These are phyloP conservation scores for Rhizopogon vinicolor DNA, from an alignment of 768 basidiomycete genomes.

Conservation along the genomic window DNA sequence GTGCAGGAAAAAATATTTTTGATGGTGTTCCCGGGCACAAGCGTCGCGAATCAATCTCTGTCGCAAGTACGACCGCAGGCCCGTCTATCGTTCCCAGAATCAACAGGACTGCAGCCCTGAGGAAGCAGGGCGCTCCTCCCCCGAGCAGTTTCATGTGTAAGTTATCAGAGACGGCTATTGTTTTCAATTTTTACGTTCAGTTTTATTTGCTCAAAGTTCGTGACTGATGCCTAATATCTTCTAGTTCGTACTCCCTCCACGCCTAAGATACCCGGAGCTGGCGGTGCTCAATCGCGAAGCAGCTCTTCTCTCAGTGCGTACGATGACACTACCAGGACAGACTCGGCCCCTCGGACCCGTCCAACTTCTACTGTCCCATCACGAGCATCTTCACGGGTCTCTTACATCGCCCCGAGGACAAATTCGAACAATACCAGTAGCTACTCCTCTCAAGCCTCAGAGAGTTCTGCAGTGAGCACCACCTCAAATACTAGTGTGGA, in stretches of 20 bases:
- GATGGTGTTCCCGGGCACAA: constrained; percentile 86
- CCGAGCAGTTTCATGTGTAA: constrained; percentile 70
- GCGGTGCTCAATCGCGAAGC: constrained; percentile 33
- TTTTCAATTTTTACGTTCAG: neutral
- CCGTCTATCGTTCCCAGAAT: constrained; percentile 40
- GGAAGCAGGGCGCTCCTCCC: constrained; percentile 44
- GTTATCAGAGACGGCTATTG: constrained; percentile 21
- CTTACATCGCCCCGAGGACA: constrained; percentile 20
- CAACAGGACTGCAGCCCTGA: constrained; percentile 40
- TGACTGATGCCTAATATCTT: neutral
- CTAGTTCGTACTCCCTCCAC: constrained; percentile 44
- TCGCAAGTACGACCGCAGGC: constrained; percentile 43
- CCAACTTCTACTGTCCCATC: constrained; percentile 20
- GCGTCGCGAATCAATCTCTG: constrained; percentile 67
- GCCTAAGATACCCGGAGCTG: constrained; percentile 38
- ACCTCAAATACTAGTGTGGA: constrained; percentile 19
- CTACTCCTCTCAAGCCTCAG: constrained; percentile 21
- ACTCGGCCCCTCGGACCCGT: constrained; percentile 7
- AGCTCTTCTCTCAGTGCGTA: constrained; percentile 34
- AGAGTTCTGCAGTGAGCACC: constrained; percentile 23
- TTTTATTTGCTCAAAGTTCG: constrained; percentile 3
- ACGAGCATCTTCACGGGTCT: constrained; percentile 41
- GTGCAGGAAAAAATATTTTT: constrained; percentile 45
- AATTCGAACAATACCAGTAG: constrained; percentile 5
- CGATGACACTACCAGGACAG: constrained; percentile 10